Evolutionary conservation across 1,284 basidiomycete species (phyloP), one percentile per base, ranked within the genome.

Genomic region (Fomitopsis palustris): DNA sequence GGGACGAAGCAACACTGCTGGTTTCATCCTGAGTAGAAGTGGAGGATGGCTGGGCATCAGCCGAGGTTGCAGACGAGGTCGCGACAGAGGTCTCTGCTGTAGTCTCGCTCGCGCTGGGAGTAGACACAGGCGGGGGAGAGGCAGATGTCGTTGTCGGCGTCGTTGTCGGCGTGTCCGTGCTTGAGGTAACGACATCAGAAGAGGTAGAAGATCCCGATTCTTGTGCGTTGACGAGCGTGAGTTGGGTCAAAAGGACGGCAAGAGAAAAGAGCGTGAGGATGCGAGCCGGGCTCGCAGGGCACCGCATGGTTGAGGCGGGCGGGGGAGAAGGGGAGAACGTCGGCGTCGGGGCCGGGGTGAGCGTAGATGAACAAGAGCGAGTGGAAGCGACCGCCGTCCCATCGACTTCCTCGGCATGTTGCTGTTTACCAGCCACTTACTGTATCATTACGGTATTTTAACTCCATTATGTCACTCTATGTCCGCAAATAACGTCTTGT

Each of bases 231-330:
- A 65, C 65, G 49, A 67, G 59, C 60, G 61, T 62, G 65, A 75
- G 70, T 38, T 73, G 70, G 65, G 69, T 63, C 59, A 60, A 67
- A 67, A 74, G 62, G 71, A 72, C 60, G 59, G 68, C 64, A 57
- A 74, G 69, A 45, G 67, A 70, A 75, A 74, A 53, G 73, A 75
- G 56, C 57, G 74, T 72, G 56, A 74, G 61, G 64, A 66, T 61
- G 70, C 74, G 72, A 45, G 67, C 69, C 60, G 69, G 62, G 53
- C 64, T 67, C 64, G 66, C 64, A 63, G 61, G 63, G 65, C 62
- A 67, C 55, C 70, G 71, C 71, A 72, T 72, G 54, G 56, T 65
- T 62, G 59, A 27, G 45, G 53, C 42, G 19, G 58, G 43, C 45
- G 61, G 55, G 45, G 41, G 58, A 38, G 63, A 58, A 38, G 63